A percentile compares a stretch with the other conserved stretches of the same genome.
phyloP scores from a whole-genome alignment of 1,284 basidiomycete species.

The Puccinia hordei region DNA sequence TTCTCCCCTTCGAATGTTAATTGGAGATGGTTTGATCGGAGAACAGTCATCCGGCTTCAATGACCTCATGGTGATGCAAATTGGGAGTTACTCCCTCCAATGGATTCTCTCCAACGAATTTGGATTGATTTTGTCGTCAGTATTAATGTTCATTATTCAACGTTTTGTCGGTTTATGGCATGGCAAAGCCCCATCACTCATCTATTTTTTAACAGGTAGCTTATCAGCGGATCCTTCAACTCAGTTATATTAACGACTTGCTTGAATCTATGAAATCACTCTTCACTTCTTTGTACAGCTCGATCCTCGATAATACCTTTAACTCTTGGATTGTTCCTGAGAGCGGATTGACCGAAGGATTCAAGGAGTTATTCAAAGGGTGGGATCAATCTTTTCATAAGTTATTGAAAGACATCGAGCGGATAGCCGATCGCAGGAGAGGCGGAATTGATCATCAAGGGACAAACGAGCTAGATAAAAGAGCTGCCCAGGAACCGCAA shows the following conservation, averaged over 20 bases:
- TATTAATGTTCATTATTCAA: background rate
- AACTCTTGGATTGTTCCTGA: constrained; percentile 57
- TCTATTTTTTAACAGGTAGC: constrained; percentile 64
- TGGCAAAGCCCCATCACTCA: background rate
- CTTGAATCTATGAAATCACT: constrained; percentile 75
- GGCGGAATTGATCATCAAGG: constrained; percentile 16
- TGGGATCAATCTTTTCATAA: constrained; percentile 83
- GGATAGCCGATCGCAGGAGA: constrained; percentile 66
- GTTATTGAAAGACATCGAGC: constrained; percentile 73
- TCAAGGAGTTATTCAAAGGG: constrained; percentile 70
- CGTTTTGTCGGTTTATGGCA: background rate
- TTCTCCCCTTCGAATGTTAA: constrained; percentile 84
- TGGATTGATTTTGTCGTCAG: constrained; percentile 87
- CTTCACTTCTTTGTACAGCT: constrained; percentile 76
- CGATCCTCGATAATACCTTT: constrained; percentile 52
- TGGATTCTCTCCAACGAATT: constrained; percentile 92
- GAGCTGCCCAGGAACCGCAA: constrained; percentile 7
- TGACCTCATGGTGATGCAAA: constrained; percentile 67
- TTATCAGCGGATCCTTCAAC: constrained; percentile 92
- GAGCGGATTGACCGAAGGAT: constrained; percentile 64
- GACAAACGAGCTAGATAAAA: constrained; percentile 12
- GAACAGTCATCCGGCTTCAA: constrained; percentile 63
- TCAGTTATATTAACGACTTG: constrained; percentile 90
- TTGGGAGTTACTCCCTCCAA: constrained; percentile 84
- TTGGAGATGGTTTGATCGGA: constrained; percentile 86